Evolutionary conservation across 805 yeast species (phyloP).

Genomic region (Metschnikowia santaceciliae): DNA sequence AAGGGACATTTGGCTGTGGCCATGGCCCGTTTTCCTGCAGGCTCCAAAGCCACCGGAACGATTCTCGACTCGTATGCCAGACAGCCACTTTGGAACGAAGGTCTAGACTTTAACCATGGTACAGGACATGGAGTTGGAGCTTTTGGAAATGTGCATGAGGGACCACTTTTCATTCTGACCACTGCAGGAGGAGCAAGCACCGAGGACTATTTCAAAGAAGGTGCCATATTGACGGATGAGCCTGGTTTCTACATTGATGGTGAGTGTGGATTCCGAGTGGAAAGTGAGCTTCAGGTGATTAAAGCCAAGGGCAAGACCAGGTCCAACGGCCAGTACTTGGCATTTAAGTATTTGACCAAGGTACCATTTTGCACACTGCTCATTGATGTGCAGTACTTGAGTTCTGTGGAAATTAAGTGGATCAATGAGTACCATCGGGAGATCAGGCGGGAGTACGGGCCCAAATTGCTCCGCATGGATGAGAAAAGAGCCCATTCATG

Average conservation of each 20-base stretch:
- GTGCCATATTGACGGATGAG: conserved; percentile 83
- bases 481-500: conserved; percentile 63
- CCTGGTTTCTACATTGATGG: conserved; percentile 93
- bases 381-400: conserved; percentile 30
- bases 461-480: conserved; percentile 44
- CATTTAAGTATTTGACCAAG: conserved; percentile 39
- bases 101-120: conserved; percentile 88
- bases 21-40: conserved; percentile 66
- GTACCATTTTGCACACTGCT: conserved; percentile 38
- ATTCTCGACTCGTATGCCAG: conserved; percentile 80
- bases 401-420: conserved; percentile 33
- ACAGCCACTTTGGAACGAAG: conserved; percentile 74
- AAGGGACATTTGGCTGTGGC: conserved; percentile 92
- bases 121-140: conserved; percentile 98
- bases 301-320: conserved; percentile 38
- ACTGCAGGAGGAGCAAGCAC: conserved; percentile 49
- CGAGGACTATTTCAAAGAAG: conserved; percentile 41
- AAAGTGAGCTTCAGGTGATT: conserved; percentile 69
- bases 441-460: conserved; percentile 29
- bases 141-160: conserved; percentile 88
- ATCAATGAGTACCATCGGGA: conserved; percentile 36
- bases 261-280: conserved; percentile 86
- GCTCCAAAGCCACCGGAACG: conserved; percentile 60
- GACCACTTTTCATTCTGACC: conserved; percentile 79
- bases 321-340: conserved; percentile 27